Conservation (phyloP, 2,329 filamentous ascomycete genomes). For the Tolypocladium ovalisporum region DNA sequence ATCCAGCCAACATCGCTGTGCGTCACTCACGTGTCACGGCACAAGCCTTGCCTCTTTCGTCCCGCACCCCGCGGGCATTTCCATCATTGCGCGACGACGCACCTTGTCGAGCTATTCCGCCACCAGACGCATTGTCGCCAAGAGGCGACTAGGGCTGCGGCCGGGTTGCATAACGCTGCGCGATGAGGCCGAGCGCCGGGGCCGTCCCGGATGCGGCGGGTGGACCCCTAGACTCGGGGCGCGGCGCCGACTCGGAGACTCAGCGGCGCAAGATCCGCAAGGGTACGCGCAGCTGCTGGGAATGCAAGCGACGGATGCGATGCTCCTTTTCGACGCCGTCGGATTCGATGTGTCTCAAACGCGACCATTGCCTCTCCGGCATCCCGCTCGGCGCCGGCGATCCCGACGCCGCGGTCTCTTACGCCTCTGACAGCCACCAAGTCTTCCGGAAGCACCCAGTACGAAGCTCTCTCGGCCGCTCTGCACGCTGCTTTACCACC, state of each 20-base stretch:
- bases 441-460: too few relatives aligned
- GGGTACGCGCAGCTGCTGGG: slow-evolving; percentile 48
- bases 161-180: background rate
- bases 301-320: slow-evolving; percentile 41
- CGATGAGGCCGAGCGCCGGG: background rate
- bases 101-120: background rate
- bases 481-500: background rate
- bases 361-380: background rate
- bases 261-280: slow-evolving; percentile 28
- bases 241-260: background rate
- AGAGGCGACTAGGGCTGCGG: background rate
- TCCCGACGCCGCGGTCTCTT: background rate
- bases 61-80: background rate
- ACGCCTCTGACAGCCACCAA: background rate
- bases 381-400: background rate
- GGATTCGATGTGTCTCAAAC: slow-evolving; percentile 26
- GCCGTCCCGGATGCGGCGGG: background rate
- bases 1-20: too few relatives aligned
- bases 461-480: background rate
- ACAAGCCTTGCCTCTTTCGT: too few relatives aligned
- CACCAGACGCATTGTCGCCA: background rate
- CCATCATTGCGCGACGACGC: background rate
- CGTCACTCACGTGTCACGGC: background rate
- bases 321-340: slow-evolving; percentile 31
- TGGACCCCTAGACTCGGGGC: background rate